A percentile compares a stretch with the other conserved stretches of the same genome.
Conservation (phyloP, 164 flowering plant genomes). For the Protea cynaroides region DNA sequence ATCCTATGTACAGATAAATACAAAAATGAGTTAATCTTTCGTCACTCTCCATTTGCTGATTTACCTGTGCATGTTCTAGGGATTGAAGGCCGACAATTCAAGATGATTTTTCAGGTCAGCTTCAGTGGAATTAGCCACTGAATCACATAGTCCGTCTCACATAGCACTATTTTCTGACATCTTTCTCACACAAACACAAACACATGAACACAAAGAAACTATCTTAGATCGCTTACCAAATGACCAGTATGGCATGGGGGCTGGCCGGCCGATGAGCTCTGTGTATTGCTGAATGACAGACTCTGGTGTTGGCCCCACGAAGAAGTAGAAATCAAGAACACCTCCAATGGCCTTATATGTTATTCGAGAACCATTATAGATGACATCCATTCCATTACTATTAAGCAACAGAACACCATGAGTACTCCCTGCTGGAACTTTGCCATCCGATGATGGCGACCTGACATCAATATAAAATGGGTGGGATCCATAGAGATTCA, state of each 20-base stretch:
- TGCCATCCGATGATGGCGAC: conserved; percentile 19
- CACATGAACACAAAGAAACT: no score
- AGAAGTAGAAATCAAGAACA: conserved; percentile 33
- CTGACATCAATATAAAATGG: conserved; percentile 79
- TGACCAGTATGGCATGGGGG: conserved; percentile 45
- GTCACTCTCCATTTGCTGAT: no score
- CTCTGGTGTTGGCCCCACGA: conserved; percentile 29
- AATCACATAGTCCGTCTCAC: no score
- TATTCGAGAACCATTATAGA: conserved; percentile 19
- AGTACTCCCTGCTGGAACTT: conserved; percentile 21
- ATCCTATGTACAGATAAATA: conserved; percentile 34
- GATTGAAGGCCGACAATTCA: no score
- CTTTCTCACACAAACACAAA: not conserved
- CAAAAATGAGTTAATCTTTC: not conserved
- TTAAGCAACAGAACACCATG: conserved; percentile 53
- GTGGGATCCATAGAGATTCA: conserved; percentile 79
- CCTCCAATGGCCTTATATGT: conserved; percentile 37
- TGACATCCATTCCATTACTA: conserved; percentile 37
- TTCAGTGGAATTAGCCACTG: no score
- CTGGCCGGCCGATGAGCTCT: conserved; percentile 30
- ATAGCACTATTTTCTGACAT: no score
- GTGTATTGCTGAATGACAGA: conserved; percentile 31
- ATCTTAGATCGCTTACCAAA: conserved; percentile 24
- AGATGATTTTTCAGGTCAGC: no score
- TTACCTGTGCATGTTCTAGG: no score